A percentile compares a stretch with the other conserved stretches of the same genome.
phyloP scores from a whole-genome alignment of 2,329 filamentous ascomycete genomes.

The Stagonosporopsis cucurbitacearum region DNA sequence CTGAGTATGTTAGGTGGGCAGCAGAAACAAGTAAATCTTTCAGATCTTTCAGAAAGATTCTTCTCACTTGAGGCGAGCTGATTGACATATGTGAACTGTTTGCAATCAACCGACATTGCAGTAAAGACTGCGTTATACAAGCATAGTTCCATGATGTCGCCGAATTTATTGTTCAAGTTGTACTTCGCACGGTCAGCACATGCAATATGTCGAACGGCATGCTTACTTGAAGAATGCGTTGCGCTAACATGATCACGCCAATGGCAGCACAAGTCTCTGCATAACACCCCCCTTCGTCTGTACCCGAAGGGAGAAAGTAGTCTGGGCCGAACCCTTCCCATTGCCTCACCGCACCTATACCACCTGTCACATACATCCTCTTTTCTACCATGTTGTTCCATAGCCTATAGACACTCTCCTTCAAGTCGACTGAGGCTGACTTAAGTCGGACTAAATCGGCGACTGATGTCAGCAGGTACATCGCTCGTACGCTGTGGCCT shows the following conservation, averaged over 20 bases:
- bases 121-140: constrained; percentile 67
- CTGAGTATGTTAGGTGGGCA: constrained; percentile 3
- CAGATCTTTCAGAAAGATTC: constrained; percentile 58
- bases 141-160: constrained; percentile 66
- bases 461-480: constrained; percentile 1
- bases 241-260: constrained; percentile 10
- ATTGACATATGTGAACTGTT: constrained; percentile 66
- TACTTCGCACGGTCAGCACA: neutral
- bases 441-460: constrained; percentile 3
- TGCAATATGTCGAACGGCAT: too few relatives aligned
- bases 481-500: constrained; percentile 5
- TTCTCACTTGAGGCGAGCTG: constrained; percentile 62
- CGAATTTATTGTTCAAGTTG: constrained; percentile 60
- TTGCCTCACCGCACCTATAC: constrained; percentile 63
- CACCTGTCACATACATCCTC: constrained; percentile 69
- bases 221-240: constrained; percentile 6
- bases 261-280: constrained; percentile 61
- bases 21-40: constrained; percentile 55
- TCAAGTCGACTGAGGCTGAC: neutral
- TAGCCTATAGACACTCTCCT: constrained; percentile 53
- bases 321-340: constrained; percentile 67
- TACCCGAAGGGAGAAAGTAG: constrained; percentile 63
- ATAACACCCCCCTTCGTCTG: constrained; percentile 68
- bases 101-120: constrained; percentile 63
- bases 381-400: constrained; percentile 66